A percentile compares a stretch with the other conserved stretches of the same genome.
phyloP scores from a whole-genome alignment of 2,329 filamentous ascomycete genomes.

The Pezicula rhizophila region DNA sequence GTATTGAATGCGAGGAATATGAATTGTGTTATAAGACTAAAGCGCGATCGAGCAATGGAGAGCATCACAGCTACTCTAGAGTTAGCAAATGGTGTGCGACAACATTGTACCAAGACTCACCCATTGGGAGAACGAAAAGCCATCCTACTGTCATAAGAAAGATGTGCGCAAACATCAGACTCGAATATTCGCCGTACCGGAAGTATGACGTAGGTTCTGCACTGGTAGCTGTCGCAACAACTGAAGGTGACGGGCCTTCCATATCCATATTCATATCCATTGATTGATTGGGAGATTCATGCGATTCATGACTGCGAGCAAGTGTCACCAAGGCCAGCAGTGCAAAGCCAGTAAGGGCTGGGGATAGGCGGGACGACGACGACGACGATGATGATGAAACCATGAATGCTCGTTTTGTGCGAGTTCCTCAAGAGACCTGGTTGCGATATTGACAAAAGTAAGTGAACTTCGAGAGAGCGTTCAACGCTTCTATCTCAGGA shows the following conservation, averaged over 20 bases:
- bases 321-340: constrained; percentile 10
- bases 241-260: constrained; percentile 5
- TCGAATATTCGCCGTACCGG: constrained; percentile 31
- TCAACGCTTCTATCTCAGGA: no score
- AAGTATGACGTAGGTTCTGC: constrained; percentile 33
- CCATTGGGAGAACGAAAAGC: constrained; percentile 63
- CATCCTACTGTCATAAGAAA: constrained; percentile 62
- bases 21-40: constrained; percentile 64
- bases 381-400: no score
- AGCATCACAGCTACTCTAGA: constrained; percentile 58
- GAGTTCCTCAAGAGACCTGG: no score
- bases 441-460: no score
- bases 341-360: neutral
- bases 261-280: constrained; percentile 28
- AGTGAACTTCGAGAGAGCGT: no score
- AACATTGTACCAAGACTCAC: constrained; percentile 37
- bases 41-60: constrained; percentile 72
- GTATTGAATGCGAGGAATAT: constrained; percentile 58
- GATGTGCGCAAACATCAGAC: constrained; percentile 51
- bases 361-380: no score
- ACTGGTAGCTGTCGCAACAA: constrained; percentile 8
- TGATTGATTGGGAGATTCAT: constrained; percentile 14
- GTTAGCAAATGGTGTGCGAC: neutral
- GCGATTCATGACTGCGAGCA: constrained; percentile 21
- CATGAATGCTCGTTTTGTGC: no score